phyloP scores from a whole-genome alignment of 1,284 basidiomycete species.

The Pseudomicrostroma phylloplanum region DNA sequence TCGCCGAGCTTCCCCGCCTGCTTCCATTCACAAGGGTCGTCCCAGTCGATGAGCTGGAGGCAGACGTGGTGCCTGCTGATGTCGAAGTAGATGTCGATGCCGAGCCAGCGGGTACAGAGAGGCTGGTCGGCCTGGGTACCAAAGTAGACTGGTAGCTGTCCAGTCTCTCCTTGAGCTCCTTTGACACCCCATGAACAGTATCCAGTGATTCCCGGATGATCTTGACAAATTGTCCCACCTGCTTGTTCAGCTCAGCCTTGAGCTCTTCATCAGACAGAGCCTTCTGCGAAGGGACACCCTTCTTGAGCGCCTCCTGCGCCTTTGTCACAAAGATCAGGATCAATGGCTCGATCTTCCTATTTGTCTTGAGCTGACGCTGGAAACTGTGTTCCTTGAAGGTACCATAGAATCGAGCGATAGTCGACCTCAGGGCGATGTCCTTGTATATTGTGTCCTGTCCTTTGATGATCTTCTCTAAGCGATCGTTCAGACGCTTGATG shows the following conservation, averaged over 20 bases:
- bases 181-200: slow-evolving; percentile 54
- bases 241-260: slow-evolving; percentile 85
- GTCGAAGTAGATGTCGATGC: slow-evolving; percentile 8
- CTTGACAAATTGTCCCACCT: slow-evolving; percentile 78
- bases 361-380: slow-evolving; percentile 69
- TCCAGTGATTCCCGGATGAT: slow-evolving; percentile 72
- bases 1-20: slow-evolving; percentile 26
- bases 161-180: slow-evolving; percentile 71
- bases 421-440: slow-evolving; percentile 36
- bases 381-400: slow-evolving; percentile 40
- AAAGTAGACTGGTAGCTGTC: slow-evolving; percentile 78
- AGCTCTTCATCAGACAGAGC: slow-evolving; percentile 61
- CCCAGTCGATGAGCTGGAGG: slow-evolving; percentile 16
- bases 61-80: no score
- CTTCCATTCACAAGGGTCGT: slow-evolving; percentile 13
- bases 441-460: slow-evolving; percentile 41
- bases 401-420: slow-evolving; percentile 45
- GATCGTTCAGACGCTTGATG: slow-evolving; percentile 39
- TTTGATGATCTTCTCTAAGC: slow-evolving; percentile 44
- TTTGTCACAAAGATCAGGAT: slow-evolving; percentile 91
- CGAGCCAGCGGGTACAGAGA: slow-evolving; percentile 1
- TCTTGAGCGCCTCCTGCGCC: slow-evolving; percentile 53
- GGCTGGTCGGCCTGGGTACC: slow-evolving; percentile 53
- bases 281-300: slow-evolving; percentile 47
- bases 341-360: slow-evolving; percentile 91